phyloP scores from a whole-genome alignment of 1,139 yeast genomes.

The Ogataea hybrid region DNA sequence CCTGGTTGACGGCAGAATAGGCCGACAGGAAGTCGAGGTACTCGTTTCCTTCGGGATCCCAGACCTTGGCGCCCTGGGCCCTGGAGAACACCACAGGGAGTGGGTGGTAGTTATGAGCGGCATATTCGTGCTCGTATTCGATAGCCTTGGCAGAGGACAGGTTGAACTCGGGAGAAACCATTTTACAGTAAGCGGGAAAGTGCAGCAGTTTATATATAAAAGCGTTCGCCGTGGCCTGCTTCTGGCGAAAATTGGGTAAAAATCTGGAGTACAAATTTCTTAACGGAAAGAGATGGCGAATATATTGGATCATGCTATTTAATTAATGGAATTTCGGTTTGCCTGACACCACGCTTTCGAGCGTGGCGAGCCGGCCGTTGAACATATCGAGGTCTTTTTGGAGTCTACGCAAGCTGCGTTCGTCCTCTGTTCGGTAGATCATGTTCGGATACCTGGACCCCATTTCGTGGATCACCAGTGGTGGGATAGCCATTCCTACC shows the following conservation, averaged over 20 bases:
- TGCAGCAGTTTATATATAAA: constrained; percentile 1
- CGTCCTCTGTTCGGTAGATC: constrained; percentile 18
- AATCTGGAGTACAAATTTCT: constrained; percentile 2
- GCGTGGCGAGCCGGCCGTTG: constrained; percentile 12
- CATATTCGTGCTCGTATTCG: constrained; percentile 71
- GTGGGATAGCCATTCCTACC: constrained; percentile 20
- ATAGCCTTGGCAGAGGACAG: constrained; percentile 66
- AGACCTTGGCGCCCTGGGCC: constrained; percentile 89
- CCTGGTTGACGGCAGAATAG: constrained; percentile 96
- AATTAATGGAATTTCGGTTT: not conserved
- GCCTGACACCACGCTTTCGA: constrained; percentile 10
- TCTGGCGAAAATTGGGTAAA: constrained; percentile 11
- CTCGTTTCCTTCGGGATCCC: constrained; percentile 97
- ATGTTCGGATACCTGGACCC: constrained; percentile 4
- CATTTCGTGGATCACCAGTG: constrained; percentile 8
- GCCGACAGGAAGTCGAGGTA: constrained; percentile 88
- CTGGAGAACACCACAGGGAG: constrained; percentile 88
- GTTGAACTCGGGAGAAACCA: constrained; percentile 35
- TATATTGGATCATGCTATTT: not conserved
- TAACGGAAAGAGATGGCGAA: constrained; percentile 10
- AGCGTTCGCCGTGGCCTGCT: constrained; percentile 18
- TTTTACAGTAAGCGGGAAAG: constrained; percentile 1
- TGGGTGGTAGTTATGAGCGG: constrained; percentile 98
- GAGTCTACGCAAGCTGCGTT: constrained; percentile 13
- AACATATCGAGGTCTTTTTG: constrained; percentile 12